phyloP scores from a whole-genome alignment of 176 grass and related monocot genomes.

The Metroxylon sagu region DNA sequence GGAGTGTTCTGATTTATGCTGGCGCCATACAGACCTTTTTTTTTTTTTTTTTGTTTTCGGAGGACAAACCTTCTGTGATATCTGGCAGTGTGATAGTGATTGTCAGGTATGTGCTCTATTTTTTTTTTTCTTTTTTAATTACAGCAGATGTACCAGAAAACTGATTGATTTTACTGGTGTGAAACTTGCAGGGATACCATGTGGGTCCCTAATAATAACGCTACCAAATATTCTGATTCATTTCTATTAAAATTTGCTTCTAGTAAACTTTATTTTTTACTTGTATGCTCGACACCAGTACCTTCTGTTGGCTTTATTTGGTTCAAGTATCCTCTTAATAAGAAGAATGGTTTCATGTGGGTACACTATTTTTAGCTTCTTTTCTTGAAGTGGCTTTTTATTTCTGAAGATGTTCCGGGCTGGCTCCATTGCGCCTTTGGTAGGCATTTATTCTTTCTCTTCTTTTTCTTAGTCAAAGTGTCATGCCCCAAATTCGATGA shows the following conservation, averaged over 20 bases:
- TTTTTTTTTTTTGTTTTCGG: slow-evolving; percentile 32
- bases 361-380: too few species aligned
- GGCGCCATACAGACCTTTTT: slow-evolving; percentile 28
- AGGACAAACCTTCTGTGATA: slow-evolving; percentile 37
- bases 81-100: slow-evolving; percentile 51
- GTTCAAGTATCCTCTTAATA: too few species aligned
- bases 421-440: too few species aligned
- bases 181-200: slow-evolving; percentile 45
- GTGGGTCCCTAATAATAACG: slow-evolving; percentile 33
- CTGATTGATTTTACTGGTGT: slow-evolving; percentile 49
- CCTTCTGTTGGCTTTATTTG: too few species aligned
- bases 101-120: slow-evolving; percentile 34
- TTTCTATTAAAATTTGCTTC: slow-evolving; percentile 2
- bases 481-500: too few species aligned
- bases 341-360: too few species aligned
- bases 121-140: slow-evolving; percentile 26
- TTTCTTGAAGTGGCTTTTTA: too few species aligned
- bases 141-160: slow-evolving; percentile 63
- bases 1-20: slow-evolving; percentile 68
- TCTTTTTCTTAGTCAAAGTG: too few species aligned
- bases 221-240: slow-evolving; percentile 49
- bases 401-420: too few species aligned
- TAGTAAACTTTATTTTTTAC: too few species aligned
- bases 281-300: too few species aligned
- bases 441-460: too few species aligned